A percentile compares a stretch with the other conserved stretches of the same genome.
Conservation (phyloP, 225 moss, liverwort and hornwort genomes). For the Pseudoscleropodium purum region DNA sequence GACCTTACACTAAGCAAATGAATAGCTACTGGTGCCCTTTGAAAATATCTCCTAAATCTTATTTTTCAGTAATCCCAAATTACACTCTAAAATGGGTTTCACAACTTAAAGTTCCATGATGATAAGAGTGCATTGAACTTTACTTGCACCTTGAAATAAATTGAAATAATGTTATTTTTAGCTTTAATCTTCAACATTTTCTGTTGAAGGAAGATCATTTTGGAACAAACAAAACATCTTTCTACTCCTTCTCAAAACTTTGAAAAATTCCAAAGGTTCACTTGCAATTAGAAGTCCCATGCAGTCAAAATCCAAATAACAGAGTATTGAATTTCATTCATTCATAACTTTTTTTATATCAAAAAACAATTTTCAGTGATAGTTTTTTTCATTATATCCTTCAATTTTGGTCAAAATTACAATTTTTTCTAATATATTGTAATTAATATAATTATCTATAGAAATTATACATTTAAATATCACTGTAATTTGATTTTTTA, state of each 20-base stretch:
- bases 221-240: no score
- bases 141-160: no score
- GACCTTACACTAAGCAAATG: no score
- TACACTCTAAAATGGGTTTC: no score
- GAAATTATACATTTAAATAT: neutral
- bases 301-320: neutral
- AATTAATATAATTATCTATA: neutral
- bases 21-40: no score
- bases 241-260: neutral
- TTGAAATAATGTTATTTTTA: no score
- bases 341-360: neutral
- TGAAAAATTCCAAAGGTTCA: neutral
- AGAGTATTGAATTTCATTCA: neutral
- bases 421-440: no score
- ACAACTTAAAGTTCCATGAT: fast-evolving
- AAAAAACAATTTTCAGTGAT: fast-evolving
- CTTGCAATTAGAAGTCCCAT: neutral
- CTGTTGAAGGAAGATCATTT: no score
- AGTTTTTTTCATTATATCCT: neutral
- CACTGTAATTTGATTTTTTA: neutral
- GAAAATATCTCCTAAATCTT: no score
- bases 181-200: no score
- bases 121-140: no score
- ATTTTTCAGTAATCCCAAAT: no score
- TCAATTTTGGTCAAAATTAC: neutral